phyloP scores from a whole-genome alignment of 129 eudicot genomes.

The Flaveria sonorensis region DNA sequence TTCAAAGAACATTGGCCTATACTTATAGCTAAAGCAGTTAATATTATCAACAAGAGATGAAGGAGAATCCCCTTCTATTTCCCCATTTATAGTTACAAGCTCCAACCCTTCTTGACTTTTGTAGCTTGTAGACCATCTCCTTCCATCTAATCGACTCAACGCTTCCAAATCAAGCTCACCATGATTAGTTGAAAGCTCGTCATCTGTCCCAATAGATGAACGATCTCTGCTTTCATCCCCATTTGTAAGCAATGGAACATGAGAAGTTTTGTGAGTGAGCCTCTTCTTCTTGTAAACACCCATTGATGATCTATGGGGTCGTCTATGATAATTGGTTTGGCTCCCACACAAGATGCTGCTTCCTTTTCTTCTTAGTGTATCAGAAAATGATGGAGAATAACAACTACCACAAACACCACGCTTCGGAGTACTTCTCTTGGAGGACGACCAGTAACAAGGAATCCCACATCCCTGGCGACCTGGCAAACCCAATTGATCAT shows the following conservation, averaged over 20 bases:
- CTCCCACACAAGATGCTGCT: constrained; percentile 75
- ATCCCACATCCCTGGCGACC: constrained; percentile 92
- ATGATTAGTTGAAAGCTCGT: constrained; percentile 76
- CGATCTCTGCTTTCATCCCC: constrained; percentile 60
- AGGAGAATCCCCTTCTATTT: constrained; percentile 58
- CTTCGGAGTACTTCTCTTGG: constrained; percentile 76
- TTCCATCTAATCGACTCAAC: constrained; percentile 91
- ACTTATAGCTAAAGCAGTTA: constrained; percentile 74
- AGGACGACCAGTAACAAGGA: constrained; percentile 85
- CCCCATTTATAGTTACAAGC: constrained; percentile 58
- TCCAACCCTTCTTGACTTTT: constrained; percentile 81
- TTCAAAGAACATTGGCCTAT: constrained; percentile 84
- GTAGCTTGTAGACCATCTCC: constrained; percentile 90
- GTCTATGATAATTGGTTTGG: constrained; percentile 55
- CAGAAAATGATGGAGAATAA: constrained; percentile 88
- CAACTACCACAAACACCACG: constrained; percentile 64
- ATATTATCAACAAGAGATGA: constrained; percentile 59
- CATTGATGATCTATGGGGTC: constrained; percentile 43
- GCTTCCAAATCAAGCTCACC: constrained; percentile 95
- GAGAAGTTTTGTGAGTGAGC: constrained; percentile 49
- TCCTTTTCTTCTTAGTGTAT: constrained; percentile 81
- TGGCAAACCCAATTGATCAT: constrained; percentile 68
- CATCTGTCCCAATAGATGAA: constrained; percentile 76
- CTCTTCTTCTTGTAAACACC: constrained; percentile 57
- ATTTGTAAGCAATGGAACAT: constrained; percentile 71